Conservation (phyloP, 352 stramenopile species). For the Phytophthora citrophthora region DNA sequence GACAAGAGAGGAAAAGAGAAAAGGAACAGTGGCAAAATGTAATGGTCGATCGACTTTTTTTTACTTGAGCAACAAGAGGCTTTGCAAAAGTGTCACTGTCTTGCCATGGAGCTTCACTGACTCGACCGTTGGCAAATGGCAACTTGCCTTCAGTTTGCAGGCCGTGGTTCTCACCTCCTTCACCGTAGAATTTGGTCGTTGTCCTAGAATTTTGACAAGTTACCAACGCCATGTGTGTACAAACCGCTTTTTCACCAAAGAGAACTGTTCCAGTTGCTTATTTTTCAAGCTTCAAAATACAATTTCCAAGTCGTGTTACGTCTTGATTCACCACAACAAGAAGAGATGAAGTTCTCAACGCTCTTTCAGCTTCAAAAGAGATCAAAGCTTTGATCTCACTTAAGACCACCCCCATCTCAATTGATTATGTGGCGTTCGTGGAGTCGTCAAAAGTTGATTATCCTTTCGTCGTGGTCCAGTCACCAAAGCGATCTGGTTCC, state of each 20-base stretch:
- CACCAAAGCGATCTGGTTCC: too few species aligned
- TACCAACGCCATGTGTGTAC: conserved; percentile 10
- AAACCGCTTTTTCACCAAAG: background rate
- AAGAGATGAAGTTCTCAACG: too few species aligned
- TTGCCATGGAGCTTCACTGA: conserved; percentile 1
- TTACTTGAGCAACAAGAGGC: conserved; percentile 9
- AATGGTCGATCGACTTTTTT: conserved; percentile 18
- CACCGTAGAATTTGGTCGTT: conserved; percentile 10
- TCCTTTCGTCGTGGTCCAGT: background rate
- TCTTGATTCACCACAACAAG: too few species aligned
- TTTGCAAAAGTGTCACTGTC: conserved; percentile 1
- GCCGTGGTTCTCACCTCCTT: too few species aligned
- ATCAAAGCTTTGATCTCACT: too few species aligned
- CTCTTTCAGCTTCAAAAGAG: too few species aligned
- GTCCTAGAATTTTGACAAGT: conserved; percentile 7
- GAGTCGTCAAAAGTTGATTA: conserved; percentile 11
- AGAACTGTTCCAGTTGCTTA: background rate
- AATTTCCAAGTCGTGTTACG: too few species aligned
- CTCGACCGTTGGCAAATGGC: background rate
- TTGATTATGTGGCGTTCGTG: conserved; percentile 5
- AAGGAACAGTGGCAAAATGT: background rate
- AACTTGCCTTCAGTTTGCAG: too few species aligned
- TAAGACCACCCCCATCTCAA: too few species aligned
- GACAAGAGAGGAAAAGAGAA: conserved; percentile 1
- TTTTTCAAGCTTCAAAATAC: too few species aligned